Conservation (phyloP, 768 basidiomycete genomes). For the Boletellus emodensis region DNA sequence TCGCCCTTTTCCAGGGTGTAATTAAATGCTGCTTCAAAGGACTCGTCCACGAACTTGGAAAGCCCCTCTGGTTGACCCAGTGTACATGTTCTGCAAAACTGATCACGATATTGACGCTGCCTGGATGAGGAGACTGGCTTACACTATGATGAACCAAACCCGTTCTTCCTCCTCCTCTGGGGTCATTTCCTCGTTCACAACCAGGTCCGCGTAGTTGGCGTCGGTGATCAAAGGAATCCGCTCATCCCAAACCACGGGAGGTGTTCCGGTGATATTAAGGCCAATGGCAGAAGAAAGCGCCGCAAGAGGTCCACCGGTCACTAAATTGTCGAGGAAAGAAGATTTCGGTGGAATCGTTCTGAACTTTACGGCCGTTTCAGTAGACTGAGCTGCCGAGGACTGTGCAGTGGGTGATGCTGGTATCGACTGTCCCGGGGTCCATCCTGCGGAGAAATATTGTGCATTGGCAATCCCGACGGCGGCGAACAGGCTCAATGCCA, state of each 20-base stretch:
- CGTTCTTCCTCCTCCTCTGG: slow-evolving; percentile 62
- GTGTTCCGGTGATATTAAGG: slow-evolving; percentile 63
- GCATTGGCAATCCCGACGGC: slow-evolving; percentile 36
- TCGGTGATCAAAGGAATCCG: slow-evolving; percentile 80
- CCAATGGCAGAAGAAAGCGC: slow-evolving; percentile 55
- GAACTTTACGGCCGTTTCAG: slow-evolving; percentile 24
- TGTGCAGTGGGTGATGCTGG: slow-evolving; percentile 21
- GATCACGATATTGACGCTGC: background rate
- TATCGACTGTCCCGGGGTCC: slow-evolving; percentile 68
- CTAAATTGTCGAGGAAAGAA: slow-evolving; percentile 32
- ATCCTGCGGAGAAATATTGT: slow-evolving; percentile 79
- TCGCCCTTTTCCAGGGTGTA: slow-evolving; percentile 54
- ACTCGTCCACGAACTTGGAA: slow-evolving; percentile 65
- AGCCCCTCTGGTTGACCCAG: slow-evolving; percentile 56
- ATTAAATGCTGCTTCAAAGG: slow-evolving; percentile 76
- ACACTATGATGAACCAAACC: slow-evolving; percentile 81
- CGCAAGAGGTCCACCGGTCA: slow-evolving; percentile 53
- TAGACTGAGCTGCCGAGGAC: slow-evolving; percentile 20
- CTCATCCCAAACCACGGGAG: slow-evolving; percentile 54
- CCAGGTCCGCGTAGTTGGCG: slow-evolving; percentile 67
- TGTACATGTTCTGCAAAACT: slow-evolving; percentile 50
- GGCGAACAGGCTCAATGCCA: slow-evolving; percentile 32
- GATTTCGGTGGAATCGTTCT: slow-evolving; percentile 10
- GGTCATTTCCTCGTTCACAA: slow-evolving; percentile 65
- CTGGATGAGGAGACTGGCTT: slow-evolving; percentile 24